Base-by-base conservation (phyloP, 2,329 filamentous ascomycete genomes). In the Ramularia collo-cygni region DNA sequence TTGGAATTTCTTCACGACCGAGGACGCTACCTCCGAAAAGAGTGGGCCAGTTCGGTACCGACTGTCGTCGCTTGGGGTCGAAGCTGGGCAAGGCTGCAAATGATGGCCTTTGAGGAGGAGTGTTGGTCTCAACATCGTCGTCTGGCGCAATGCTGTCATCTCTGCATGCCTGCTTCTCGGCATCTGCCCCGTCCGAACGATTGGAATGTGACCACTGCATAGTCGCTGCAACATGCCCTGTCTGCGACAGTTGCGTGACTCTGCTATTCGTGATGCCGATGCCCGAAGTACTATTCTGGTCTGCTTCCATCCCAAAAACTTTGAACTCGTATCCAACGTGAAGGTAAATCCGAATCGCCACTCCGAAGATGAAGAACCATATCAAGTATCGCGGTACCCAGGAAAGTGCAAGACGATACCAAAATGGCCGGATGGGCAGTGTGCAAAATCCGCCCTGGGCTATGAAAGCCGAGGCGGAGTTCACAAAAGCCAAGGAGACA, bases 351-450 rank as follows among this genome's bases (percentile, higher is more conserved):
- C 74, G 75, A 16, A 75, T 65, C 35, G 86, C 85, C 2, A 84
- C 74, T 18, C 69, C 59, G 24, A 85, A 63, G 47, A 89, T 82
- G 17, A 73, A 65, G 7, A 72, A 55, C 48, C 83, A 76, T 37
- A 87, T 79, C 26, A 84, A 50, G 48, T 87, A 87, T 35, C 84
- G 73, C 26, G 84, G 85, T 6, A 84, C 71, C 84, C 85, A 90
- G 42, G 75, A 75, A 2, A 89, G 66, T 0, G 74, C 77, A 12
- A 81, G 65, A 30, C 79, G 71, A 47, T 81, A 81, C 85, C 84
- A 89, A 44, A 72, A 71, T 0, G 81, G 79, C 3, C 74, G 68
- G 12, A 75, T 66, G 0, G 83, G 81, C 2, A 89, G 67, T 46
- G 81, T 81, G 59, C 85, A 90, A 52, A 79, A 83, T 14, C 78